phyloP scores from a whole-genome alignment of 208 protist species.

The Crithidia fasciculata region DNA sequence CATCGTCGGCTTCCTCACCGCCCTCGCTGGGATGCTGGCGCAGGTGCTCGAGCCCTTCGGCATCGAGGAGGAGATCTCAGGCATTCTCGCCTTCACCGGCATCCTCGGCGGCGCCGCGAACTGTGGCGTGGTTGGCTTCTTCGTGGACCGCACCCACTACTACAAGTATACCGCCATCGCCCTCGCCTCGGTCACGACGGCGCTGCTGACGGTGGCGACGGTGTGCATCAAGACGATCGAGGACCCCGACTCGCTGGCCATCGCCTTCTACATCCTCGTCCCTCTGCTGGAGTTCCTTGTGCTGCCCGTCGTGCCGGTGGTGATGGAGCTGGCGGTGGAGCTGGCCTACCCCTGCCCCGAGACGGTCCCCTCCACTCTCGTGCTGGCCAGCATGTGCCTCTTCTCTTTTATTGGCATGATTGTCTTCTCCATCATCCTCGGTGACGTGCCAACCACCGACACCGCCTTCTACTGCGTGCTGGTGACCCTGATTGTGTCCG shows the following conservation, averaged over 20 bases:
- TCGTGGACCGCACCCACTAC: slow-evolving; percentile 37
- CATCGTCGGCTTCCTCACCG: slow-evolving; percentile 38
- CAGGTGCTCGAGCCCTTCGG: slow-evolving; percentile 60
- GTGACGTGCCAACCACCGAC: slow-evolving; percentile 32
- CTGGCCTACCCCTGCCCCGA: slow-evolving; percentile 56
- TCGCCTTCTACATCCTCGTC: slow-evolving; percentile 37
- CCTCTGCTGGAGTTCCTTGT: slow-evolving; percentile 46
- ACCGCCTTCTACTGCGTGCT: slow-evolving; percentile 37
- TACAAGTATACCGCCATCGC: slow-evolving; percentile 41
- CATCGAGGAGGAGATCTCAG: slow-evolving; percentile 38
- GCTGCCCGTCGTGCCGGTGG: slow-evolving; percentile 50
- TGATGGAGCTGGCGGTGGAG: slow-evolving; percentile 65
- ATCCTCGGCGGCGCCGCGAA: slow-evolving; percentile 44
- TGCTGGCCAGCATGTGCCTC: slow-evolving; percentile 43
- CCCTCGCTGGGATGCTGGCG: slow-evolving; percentile 40
- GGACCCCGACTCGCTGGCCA: not conserved
- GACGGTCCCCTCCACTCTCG: slow-evolving; percentile 40
- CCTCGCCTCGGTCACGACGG: slow-evolving; percentile 15
- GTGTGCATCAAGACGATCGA: slow-evolving; percentile 21
- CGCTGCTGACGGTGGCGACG: slow-evolving; percentile 21
- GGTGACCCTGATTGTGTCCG: slow-evolving; percentile 29
- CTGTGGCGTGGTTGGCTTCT: slow-evolving; percentile 39
- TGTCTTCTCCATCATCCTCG: slow-evolving; percentile 53
- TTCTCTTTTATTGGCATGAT: slow-evolving; percentile 47
- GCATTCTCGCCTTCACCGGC: slow-evolving; percentile 52